Conservation (phyloP, 192 early-diverging fungal species). For the Geranomyces variabilis region DNA sequence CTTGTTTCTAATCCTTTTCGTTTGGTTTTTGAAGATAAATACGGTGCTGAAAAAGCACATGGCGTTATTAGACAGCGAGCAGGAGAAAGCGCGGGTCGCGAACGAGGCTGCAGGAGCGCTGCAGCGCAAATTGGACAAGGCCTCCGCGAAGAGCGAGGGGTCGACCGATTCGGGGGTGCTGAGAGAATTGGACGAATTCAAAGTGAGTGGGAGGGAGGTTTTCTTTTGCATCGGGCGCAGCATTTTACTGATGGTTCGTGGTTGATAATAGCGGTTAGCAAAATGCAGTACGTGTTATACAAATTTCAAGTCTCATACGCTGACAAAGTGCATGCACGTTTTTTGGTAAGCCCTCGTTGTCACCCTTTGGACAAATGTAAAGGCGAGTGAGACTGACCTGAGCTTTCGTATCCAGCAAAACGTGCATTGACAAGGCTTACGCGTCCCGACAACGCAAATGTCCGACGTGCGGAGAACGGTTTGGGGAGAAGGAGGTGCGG, state of each 20-base stretch:
- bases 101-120: constrained; percentile 63
- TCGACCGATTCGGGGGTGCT: constrained; percentile 61
- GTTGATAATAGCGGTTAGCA: constrained; percentile 67
- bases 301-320: constrained; percentile 81
- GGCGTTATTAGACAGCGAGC: constrained; percentile 36
- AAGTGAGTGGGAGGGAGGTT: constrained; percentile 39
- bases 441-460: constrained; percentile 92
- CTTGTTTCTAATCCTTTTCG: not conserved
- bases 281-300: constrained; percentile 89
- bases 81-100: constrained; percentile 57
- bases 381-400: not conserved
- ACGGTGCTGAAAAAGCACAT: constrained; percentile 4
- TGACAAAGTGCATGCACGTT: constrained; percentile 91
- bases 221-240: not conserved
- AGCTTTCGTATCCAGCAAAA: constrained; percentile 51
- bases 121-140: constrained; percentile 66
- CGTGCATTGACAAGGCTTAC: constrained; percentile 83
- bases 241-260: not conserved
- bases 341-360: constrained; percentile 67
- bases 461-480: constrained; percentile 85
- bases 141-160: constrained; percentile 56
- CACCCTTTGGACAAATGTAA: not conserved
- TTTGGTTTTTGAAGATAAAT: not conserved
- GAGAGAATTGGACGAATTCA: constrained; percentile 54
- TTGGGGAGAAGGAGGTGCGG: constrained; percentile 79